phyloP scores from a whole-genome alignment of 2,329 filamentous ascomycete genomes.

The Aspergillus transmontanensis region DNA sequence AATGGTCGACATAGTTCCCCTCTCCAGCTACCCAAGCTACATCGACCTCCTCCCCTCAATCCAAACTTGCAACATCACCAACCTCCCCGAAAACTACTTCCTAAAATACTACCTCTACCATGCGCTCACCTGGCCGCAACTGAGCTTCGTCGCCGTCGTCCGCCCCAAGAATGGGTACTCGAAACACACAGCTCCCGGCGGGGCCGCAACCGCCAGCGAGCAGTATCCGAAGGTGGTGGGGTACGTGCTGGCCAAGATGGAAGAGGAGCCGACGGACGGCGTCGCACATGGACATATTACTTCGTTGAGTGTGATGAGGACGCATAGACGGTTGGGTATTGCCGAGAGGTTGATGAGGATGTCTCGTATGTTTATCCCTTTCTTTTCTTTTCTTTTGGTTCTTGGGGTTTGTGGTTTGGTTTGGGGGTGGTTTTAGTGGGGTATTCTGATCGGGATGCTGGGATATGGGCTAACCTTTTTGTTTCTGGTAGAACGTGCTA shows the following conservation, averaged over 20 bases:
- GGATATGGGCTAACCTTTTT: not conserved
- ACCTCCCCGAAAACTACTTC: conserved; percentile 99
- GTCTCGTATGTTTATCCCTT: conserved; percentile 65
- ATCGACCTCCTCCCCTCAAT: conserved; percentile 85
- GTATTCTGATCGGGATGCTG: not conserved
- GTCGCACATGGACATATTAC: conserved; percentile 96
- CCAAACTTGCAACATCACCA: conserved; percentile 98
- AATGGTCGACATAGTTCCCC: conserved; percentile 54
- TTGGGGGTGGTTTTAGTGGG: too few relatives aligned
- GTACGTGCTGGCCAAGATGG: conserved; percentile 99
- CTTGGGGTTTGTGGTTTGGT: too few relatives aligned
- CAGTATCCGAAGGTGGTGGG: conserved; percentile 95
- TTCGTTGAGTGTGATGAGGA: conserved; percentile 91
- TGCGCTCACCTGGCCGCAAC: conserved; percentile 94
- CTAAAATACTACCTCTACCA: conserved; percentile 99
- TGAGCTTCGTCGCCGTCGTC: conserved; percentile 95
- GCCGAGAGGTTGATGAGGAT: conserved; percentile 98
- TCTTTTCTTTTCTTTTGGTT: too few relatives aligned
- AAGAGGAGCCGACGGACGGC: conserved; percentile 91
- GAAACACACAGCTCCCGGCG: conserved; percentile 66
- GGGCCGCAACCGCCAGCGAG: conserved; percentile 23
- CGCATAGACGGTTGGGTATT: conserved; percentile 84
- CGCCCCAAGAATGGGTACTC: conserved; percentile 75
- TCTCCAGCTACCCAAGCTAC: conserved; percentile 56
- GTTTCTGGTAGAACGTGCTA: conserved; percentile 71